Conservation (phyloP, 148 eudicot species). For the Persicaria tinctoria region DNA sequence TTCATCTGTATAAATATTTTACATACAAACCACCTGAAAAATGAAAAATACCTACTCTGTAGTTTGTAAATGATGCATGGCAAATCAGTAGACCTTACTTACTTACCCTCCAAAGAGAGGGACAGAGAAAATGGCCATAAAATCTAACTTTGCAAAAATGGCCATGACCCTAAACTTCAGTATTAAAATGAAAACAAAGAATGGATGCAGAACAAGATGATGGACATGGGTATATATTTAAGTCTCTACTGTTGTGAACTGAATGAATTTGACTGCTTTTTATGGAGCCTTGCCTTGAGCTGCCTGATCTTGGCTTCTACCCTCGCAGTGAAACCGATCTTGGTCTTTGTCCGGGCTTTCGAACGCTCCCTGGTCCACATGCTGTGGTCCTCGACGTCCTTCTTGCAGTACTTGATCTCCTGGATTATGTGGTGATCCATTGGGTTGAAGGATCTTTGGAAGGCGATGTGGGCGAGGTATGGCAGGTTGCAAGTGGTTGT, state of each 20-base stretch:
- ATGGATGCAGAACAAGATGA: neutral
- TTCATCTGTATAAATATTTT: conserved; percentile 11
- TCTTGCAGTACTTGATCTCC: conserved; percentile 75
- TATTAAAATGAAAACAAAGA: neutral
- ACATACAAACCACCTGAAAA: conserved; percentile 4
- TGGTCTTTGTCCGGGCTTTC: conserved; percentile 61
- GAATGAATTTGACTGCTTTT: conserved; percentile 45
- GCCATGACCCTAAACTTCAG: conserved; percentile 10
- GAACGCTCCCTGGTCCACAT: conserved; percentile 68
- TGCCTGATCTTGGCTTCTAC: conserved; percentile 80
- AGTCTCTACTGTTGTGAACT: conserved; percentile 1
- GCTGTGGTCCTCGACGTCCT: conserved; percentile 52
- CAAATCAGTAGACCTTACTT: conserved; percentile 7
- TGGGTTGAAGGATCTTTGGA: conserved; percentile 63
- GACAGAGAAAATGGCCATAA: conserved; percentile 1
- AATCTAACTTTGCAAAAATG: conserved; percentile 9
- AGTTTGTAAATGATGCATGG: neutral
- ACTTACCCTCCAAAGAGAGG: neutral
- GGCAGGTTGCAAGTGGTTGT: conserved; percentile 52
- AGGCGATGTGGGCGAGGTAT: conserved; percentile 54
- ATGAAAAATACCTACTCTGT: conserved; percentile 6
- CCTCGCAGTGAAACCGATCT: conserved; percentile 65
- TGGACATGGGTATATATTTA: neutral
- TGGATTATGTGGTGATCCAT: conserved; percentile 87
- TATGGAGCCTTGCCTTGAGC: conserved; percentile 46